Evolutionary conservation across 2,329 filamentous ascomycete species (phyloP), one percentile per base, ranked within the genome.

Genomic region (Orbilia blumenaviensis): DNA sequence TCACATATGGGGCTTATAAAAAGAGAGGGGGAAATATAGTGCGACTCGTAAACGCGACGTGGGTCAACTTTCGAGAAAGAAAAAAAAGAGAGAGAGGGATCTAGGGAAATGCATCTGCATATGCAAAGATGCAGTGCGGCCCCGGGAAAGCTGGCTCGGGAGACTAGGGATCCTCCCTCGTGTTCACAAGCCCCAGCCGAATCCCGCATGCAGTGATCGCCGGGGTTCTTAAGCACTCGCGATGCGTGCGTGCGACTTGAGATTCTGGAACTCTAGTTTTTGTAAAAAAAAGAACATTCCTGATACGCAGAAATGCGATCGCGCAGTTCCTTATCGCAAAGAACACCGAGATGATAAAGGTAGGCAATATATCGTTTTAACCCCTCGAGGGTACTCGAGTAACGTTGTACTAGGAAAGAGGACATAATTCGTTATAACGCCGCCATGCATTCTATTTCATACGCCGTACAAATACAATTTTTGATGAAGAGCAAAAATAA

Each of bases 151-250:
- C 14, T 6, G 10, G 21, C 48, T 54, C 52, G 52, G 52, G 52
- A 56, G 38, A 32, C 50, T 14, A 56, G n/a, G 16, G 50, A 54
- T 54, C 48, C 27, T n/a, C 34, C 18, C 38, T 9, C 42, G 14
- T n/a, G n/a, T 46, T 21, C 42, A 9, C 42, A 46, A 21, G 42
- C 42, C 27, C 27, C 48, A 54, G 52, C 29, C 32, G 29, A n/a
- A n/a, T n/a, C 52, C 52, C 52, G 52, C 21, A 50, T 71, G 66
- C 66, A 48, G 27, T 36, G 66, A 63, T 71, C 66, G 56, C 46
- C 58, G 29, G n/a, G 23, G 14, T 62, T 21, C 16, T 12, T 52
- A n/a, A 27, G 66, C 29, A 58, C n/a, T 58, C 50, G 50, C 21
- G n/a, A 69, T 66, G 48, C 23, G 38, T 44, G 56, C 32, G 56